A percentile compares a stretch with the other conserved stretches of the same genome.
Evolutionary conservation across 495 filamentous ascomycete species (phyloP).

Genomic region (Penicillium coffeae): DNA sequence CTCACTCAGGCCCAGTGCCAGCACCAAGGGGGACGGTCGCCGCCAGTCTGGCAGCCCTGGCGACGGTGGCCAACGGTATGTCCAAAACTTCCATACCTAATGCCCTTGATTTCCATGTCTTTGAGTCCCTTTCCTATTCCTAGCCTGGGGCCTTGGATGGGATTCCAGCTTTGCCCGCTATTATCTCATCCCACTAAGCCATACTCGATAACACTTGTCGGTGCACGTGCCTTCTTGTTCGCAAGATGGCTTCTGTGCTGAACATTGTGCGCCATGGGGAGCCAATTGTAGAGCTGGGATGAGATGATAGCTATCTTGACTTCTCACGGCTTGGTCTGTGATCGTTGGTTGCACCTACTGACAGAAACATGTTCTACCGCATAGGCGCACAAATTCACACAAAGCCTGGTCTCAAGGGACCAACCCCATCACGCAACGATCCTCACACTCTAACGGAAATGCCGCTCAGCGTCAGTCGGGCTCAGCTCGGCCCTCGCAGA

Average conservation of each 20-base stretch:
- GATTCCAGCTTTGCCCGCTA: neutral
- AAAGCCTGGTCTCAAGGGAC: slow-evolving; percentile 62
- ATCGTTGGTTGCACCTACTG: slow-evolving; percentile 13
- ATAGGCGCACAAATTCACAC: slow-evolving; percentile 49
- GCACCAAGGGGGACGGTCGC: slow-evolving; percentile 51
- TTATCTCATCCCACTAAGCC: slow-evolving; percentile 5
- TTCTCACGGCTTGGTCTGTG: slow-evolving; percentile 3
- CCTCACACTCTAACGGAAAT: slow-evolving; percentile 53
- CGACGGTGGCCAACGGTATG: slow-evolving; percentile 54
- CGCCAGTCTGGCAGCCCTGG: slow-evolving; percentile 55
- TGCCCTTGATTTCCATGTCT: slow-evolving; percentile 4
- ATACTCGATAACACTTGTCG: slow-evolving; percentile 3
- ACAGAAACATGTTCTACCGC: slow-evolving; percentile 20
- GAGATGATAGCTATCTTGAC: neutral
- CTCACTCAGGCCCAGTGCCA: slow-evolving; percentile 50
- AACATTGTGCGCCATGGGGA: slow-evolving; percentile 13
- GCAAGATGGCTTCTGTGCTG: slow-evolving; percentile 9
- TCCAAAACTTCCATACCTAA: slow-evolving; percentile 13
- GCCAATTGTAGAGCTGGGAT: slow-evolving; percentile 20
- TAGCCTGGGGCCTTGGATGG: no score
- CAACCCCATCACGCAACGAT: slow-evolving; percentile 62
- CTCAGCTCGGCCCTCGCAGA: slow-evolving; percentile 36
- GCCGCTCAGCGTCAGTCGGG: slow-evolving; percentile 40
- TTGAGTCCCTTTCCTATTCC: neutral
- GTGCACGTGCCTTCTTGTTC: slow-evolving; percentile 18